Conservation (phyloP, 345 rosid genomes). For the Ceriops decandra region DNA sequence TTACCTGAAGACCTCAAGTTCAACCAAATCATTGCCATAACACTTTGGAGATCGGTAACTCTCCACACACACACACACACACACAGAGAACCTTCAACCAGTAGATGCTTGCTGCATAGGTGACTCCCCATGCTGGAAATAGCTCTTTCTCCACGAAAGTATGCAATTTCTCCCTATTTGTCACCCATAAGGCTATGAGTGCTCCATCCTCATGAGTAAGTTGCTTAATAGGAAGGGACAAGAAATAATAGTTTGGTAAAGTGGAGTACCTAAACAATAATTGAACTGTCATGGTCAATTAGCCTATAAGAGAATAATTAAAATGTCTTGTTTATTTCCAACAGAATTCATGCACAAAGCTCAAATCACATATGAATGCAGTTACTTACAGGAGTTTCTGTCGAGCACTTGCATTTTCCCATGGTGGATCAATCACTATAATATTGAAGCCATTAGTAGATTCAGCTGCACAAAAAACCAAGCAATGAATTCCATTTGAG, state of each 20-base stretch:
- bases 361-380: constrained; percentile 4
- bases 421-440: constrained; percentile 84
- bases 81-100: constrained; percentile 70
- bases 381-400: constrained; percentile 60
- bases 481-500: neutral
- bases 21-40: constrained; percentile 12
- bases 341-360: neutral
- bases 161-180: constrained; percentile 77
- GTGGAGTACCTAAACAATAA: constrained; percentile 62
- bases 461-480: constrained; percentile 45
- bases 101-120: constrained; percentile 47
- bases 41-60: constrained; percentile 19
- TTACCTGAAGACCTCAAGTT: constrained; percentile 49
- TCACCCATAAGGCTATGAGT: constrained; percentile 88
- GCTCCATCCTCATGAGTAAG: constrained; percentile 71
- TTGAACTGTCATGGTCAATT: neutral
- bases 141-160: constrained; percentile 69
- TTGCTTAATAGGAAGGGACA: constrained; percentile 74
- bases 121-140: constrained; percentile 74
- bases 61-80: neutral
- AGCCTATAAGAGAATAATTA: neutral
- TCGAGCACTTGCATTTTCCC: constrained; percentile 89
- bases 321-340: neutral
- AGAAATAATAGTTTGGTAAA: constrained; percentile 72
- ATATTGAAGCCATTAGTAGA: constrained; percentile 55